Conservation (phyloP, 495 filamentous ascomycete species). For the Paragyromitra xinjiangensis region DNA sequence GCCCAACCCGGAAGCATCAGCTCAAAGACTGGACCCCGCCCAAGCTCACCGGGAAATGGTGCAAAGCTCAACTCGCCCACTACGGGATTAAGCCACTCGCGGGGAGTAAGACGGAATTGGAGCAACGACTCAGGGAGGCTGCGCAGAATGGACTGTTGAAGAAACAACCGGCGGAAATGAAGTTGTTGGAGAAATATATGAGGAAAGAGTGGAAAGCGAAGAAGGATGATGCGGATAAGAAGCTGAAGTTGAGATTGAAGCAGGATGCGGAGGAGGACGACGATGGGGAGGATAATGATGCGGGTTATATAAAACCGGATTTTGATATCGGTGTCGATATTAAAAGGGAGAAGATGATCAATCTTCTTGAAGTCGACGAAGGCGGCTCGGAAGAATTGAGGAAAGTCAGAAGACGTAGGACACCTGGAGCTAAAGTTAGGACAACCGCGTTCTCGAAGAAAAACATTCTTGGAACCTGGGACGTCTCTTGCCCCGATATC, state of each 20-base stretch:
- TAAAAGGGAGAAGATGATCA: constrained; percentile 10
- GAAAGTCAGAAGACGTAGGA: constrained; percentile 4
- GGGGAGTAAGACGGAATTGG: constrained; percentile 41
- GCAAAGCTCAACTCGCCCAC: constrained; percentile 49
- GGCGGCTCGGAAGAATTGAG: neutral
- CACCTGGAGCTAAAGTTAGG: constrained; percentile 11
- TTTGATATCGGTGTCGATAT: neutral
- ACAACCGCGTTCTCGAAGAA: constrained; percentile 50
- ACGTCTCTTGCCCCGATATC: constrained; percentile 48
- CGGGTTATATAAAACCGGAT: constrained; percentile 12
- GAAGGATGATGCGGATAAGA: constrained; percentile 31
- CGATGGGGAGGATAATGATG: constrained; percentile 22
- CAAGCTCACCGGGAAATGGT: constrained; percentile 50
- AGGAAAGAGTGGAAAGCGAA: constrained; percentile 49
- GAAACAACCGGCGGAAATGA: constrained; percentile 49
- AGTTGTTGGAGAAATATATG: constrained; percentile 52
- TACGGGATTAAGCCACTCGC: constrained; percentile 48
- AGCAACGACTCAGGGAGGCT: constrained; percentile 37
- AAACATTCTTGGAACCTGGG: constrained; percentile 47
- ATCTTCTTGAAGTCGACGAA: neutral
- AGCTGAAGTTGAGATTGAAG: constrained; percentile 35
- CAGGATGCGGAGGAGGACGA: constrained; percentile 35
- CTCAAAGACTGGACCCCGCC: constrained; percentile 41
- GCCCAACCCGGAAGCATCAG: constrained; percentile 39
- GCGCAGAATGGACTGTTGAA: constrained; percentile 35